phyloP scores from a whole-genome alignment of 139 green algal genomes.

The Eudorina sp. region DNA sequence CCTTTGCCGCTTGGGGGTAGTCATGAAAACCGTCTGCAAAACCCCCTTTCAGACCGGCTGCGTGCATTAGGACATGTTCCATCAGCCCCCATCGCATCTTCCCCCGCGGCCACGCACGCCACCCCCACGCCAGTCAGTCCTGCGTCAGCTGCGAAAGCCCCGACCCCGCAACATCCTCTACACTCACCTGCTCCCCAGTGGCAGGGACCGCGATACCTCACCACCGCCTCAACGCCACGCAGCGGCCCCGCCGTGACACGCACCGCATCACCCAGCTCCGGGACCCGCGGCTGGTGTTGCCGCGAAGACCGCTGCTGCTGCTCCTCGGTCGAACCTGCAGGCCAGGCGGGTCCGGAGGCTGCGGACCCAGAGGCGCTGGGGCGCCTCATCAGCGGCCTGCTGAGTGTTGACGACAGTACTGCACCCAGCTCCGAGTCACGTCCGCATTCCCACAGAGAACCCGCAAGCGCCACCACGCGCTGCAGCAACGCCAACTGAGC shows the following conservation, averaged over 20 bases:
- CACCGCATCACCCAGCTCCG: not conserved
- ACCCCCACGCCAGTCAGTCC: too few species aligned
- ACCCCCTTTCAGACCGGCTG: too few species aligned
- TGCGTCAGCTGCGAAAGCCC: too few species aligned
- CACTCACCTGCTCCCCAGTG: conserved; percentile 29
- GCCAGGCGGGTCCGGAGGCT: not conserved
- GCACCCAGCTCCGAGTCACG: not conserved
- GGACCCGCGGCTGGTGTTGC: not conserved
- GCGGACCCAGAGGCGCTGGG: not conserved
- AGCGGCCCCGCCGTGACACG: conserved; percentile 4
- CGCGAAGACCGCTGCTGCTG: not conserved
- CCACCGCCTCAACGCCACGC: not conserved
- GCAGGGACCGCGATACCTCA: conserved; percentile 14
- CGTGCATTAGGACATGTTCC: too few species aligned
- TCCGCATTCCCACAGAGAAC: not conserved
- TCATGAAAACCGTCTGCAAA: too few species aligned
- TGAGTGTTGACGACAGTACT: conserved; percentile 28
- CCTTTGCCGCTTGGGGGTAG: too few species aligned
- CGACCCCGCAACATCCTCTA: not conserved
- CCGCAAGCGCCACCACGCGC: conserved; percentile 27
- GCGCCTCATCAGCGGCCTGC: not conserved
- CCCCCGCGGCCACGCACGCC: too few species aligned
- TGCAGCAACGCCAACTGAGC: conserved; percentile 27
- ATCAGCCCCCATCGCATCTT: too few species aligned
- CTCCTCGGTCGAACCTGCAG: not conserved